Conservation (phyloP, 768 basidiomycete genomes). For the Pholiota molesta region DNA sequence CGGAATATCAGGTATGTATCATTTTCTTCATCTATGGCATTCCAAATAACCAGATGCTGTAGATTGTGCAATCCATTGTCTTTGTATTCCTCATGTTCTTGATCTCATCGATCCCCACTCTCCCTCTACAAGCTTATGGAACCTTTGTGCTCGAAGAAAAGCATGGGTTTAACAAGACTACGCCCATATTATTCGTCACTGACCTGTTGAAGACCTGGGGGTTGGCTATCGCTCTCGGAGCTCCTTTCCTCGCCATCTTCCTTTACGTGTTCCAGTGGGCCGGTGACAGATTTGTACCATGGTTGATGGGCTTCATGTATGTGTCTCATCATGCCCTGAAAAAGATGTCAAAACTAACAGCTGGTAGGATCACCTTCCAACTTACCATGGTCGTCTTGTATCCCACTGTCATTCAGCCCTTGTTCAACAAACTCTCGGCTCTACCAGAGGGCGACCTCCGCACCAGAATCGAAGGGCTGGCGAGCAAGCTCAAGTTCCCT, state of each 20-base stretch:
- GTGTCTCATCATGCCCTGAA: conserved; percentile 27
- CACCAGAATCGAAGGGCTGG: conserved; percentile 74
- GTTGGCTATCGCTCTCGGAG: conserved; percentile 70
- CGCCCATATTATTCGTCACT: conserved; percentile 68
- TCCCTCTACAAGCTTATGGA: conserved; percentile 81
- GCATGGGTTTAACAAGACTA: conserved; percentile 97
- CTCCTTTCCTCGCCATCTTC: conserved; percentile 87
- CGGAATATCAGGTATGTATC: conserved; percentile 71
- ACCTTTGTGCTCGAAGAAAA: conserved; percentile 95
- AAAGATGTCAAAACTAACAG: not conserved
- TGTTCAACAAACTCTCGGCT: conserved; percentile 97
- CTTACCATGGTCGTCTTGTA: conserved; percentile 82
- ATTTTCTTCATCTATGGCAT: conserved; percentile 1
- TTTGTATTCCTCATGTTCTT: conserved; percentile 73
- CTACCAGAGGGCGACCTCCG: conserved; percentile 79
- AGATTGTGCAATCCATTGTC: conserved; percentile 86
- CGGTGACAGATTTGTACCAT: conserved; percentile 89
- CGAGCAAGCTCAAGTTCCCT: conserved; percentile 86
- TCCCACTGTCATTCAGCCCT: conserved; percentile 87
- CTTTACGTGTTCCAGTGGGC: conserved; percentile 92
- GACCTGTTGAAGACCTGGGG: conserved; percentile 85
- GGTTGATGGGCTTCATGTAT: conserved; percentile 91
- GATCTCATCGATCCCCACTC: conserved; percentile 63
- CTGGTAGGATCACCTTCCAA: conserved; percentile 74
- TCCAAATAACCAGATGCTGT: conserved; percentile 2